Base-by-base conservation (phyloP, 176 grass and related monocot genomes). In the Pontederia crassipes region DNA sequence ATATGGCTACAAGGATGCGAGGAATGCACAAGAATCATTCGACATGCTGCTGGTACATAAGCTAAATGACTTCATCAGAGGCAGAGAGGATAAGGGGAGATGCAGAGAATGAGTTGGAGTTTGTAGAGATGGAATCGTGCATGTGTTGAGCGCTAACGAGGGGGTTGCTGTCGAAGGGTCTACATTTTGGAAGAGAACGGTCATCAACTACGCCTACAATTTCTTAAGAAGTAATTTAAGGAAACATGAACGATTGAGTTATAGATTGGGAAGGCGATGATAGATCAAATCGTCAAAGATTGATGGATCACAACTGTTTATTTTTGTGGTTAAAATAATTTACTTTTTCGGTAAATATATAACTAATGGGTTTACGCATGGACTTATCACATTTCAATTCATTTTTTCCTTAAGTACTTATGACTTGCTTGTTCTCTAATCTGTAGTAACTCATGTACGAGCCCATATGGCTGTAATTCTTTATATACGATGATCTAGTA, bases 221-320 rank as follows among this genome's bases (percentile, higher is more conserved):
- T 89, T 89, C 74, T 57, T 89, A 13, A 89, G 85, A 66, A 89
- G 67, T 67, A 89, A 89, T 61, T 83, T 89, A 59, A 83, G 80
- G 65, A 77, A 83, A 48, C 73, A 69, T 62, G 80, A 83, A 51
- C 1, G 20, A 24, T 24, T 24, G 20, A 24, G 20, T 77, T 80
- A 62, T 62, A 46, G 17, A 24, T 24, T 24, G 20, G 20, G 20
- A 24, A 24, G 20, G 20, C 20, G 20, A 24, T 24, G 20, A 24
- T 24, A 24, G 20, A 24, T 24, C 20, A 24, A 24, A 24, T 24
- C 20, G 1, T 24, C 20, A 1, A 24, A 24, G 20, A 24, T 24
- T 24, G 20, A 1, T 24, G 20, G 20, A 24, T 24, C 0, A 24
- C 20, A 24, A 24, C 20, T 24, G 20, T 1, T 24, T 24, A 24